Evolutionary conservation across 2,329 filamentous ascomycete species (phyloP).

Genomic region (Fusarium buharicum): DNA sequence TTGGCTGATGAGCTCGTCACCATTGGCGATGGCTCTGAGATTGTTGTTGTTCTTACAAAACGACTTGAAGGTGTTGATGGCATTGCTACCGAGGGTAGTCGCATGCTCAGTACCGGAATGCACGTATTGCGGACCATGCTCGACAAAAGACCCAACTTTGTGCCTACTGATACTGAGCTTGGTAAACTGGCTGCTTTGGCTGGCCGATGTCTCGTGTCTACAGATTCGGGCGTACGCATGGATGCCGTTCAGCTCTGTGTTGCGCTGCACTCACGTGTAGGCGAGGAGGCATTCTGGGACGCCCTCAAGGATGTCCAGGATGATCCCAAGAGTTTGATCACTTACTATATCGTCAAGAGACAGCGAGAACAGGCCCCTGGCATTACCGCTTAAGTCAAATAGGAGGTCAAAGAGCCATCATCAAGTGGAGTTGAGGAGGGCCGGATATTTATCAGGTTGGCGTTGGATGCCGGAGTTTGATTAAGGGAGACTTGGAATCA

Average conservation of each 20-base stretch:
- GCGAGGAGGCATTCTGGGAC: slow-evolving; percentile 73
- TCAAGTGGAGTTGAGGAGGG: slow-evolving; percentile 9
- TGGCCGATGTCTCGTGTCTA: slow-evolving; percentile 67
- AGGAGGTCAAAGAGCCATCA: not conserved
- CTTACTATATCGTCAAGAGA: slow-evolving; percentile 81
- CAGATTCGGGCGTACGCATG: slow-evolving; percentile 73
- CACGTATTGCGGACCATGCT: slow-evolving; percentile 71
- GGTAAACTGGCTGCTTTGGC: slow-evolving; percentile 61
- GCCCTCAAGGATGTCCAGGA: slow-evolving; percentile 72
- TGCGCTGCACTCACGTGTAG: slow-evolving; percentile 71
- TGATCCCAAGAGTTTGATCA: slow-evolving; percentile 79
- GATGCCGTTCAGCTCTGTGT: slow-evolving; percentile 85
- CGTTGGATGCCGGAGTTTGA: slow-evolving; percentile 42
- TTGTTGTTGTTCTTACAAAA: slow-evolving; percentile 63
- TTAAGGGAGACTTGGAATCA: slow-evolving; percentile 4
- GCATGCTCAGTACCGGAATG: slow-evolving; percentile 70
- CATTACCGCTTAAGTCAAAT: slow-evolving; percentile 13
- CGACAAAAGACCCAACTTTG: slow-evolving; percentile 59
- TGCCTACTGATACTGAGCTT: slow-evolving; percentile 64
- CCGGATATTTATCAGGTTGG: slow-evolving; percentile 13
- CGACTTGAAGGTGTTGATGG: slow-evolving; percentile 58
- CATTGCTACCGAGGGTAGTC: slow-evolving; percentile 57
- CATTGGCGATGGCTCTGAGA: slow-evolving; percentile 71
- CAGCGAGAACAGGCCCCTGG: slow-evolving; percentile 62
- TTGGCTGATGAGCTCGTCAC: slow-evolving; percentile 77